phyloP scores from a whole-genome alignment of 2,329 filamentous ascomycete genomes.

The Stagonosporopsis chrysanthemi region DNA sequence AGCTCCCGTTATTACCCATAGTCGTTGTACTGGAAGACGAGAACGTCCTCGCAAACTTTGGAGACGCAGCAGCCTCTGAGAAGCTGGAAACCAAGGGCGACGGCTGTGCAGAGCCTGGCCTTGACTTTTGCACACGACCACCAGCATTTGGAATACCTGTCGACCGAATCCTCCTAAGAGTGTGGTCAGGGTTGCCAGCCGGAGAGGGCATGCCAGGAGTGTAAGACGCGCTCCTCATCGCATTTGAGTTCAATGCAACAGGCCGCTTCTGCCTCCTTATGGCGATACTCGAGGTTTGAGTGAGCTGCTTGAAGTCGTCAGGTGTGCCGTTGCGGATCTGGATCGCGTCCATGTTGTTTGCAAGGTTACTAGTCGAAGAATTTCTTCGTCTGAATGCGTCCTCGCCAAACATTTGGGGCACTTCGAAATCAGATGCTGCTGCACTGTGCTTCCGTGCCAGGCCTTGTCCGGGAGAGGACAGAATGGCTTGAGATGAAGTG shows the following conservation, averaged over 20 bases:
- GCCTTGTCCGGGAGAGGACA: conserved; percentile 44
- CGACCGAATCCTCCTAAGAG: conserved; percentile 58
- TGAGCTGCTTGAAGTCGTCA: conserved; percentile 49
- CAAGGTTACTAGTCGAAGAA: conserved; percentile 50
- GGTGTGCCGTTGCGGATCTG: conserved; percentile 47
- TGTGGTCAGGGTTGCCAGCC: conserved; percentile 48
- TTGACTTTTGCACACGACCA: conserved; percentile 57
- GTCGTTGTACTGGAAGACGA: conserved; percentile 48
- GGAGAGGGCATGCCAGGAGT: conserved; percentile 51
- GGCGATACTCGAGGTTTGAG: conserved; percentile 52
- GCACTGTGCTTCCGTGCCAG: conserved; percentile 40
- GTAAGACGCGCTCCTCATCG: conserved; percentile 53
- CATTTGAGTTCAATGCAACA: conserved; percentile 51
- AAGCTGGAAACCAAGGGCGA: conserved; percentile 58
- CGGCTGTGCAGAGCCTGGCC: conserved; percentile 55
- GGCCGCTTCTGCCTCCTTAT: conserved; percentile 51
- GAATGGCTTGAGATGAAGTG: conserved; percentile 45
- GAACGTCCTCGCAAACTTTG: conserved; percentile 53
- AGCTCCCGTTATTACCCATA: conserved; percentile 47
- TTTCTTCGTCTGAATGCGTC: conserved; percentile 46
- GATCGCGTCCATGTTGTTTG: conserved; percentile 50
- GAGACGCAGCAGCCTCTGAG: conserved; percentile 57
- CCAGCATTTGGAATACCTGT: conserved; percentile 54
- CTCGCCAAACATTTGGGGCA: conserved; percentile 39
- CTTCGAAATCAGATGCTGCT: conserved; percentile 43